Percentiles rank a stretch among this genome's conserved stretches.
Conservation (phyloP, 345 rosid genomes). For the Lepidium aucheri region DNA sequence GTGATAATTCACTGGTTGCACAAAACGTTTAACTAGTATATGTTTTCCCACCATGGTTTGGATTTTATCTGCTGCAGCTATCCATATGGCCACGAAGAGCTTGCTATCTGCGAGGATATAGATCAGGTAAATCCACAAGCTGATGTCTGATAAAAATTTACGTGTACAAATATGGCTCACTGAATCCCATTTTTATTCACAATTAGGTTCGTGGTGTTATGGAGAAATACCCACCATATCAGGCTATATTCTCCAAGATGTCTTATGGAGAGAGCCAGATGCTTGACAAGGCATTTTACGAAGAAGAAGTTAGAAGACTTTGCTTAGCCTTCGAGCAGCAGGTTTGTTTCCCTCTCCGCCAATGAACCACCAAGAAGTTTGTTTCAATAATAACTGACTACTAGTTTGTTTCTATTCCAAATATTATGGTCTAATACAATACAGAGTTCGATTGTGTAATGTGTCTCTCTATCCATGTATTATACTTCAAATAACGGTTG, state of each 20-base stretch:
- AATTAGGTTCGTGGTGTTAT: slow-evolving; percentile 77
- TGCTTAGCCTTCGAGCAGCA: slow-evolving; percentile 96
- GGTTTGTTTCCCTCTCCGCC: slow-evolving; percentile 34
- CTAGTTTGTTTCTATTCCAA: neutral
- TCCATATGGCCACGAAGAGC: slow-evolving; percentile 87
- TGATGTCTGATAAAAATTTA: neutral
- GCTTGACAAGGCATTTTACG: slow-evolving; percentile 97
- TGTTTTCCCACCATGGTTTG: slow-evolving; percentile 4
- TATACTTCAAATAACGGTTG: neutral
- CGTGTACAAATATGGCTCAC: neutral
- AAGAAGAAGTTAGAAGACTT: slow-evolving; percentile 97
- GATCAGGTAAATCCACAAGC: slow-evolving; percentile 54
- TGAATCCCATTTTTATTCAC: neutral
- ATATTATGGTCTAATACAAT: neutral
- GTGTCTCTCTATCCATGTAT: neutral
- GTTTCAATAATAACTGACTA: neutral
- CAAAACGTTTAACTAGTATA: neutral
- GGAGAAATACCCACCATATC: slow-evolving; percentile 96
- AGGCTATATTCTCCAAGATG: slow-evolving; percentile 73
- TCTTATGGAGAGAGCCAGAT: slow-evolving; percentile 97
- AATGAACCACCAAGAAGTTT: neutral
- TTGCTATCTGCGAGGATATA: slow-evolving; percentile 80
- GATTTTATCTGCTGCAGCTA: slow-evolving; percentile 31
- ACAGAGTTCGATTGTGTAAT: neutral
- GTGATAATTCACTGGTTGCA: neutral